A percentile compares a stretch with the other conserved stretches of the same genome.
Conservation (phyloP, 768 basidiomycete genomes). For the Boletus tomentosulus region DNA sequence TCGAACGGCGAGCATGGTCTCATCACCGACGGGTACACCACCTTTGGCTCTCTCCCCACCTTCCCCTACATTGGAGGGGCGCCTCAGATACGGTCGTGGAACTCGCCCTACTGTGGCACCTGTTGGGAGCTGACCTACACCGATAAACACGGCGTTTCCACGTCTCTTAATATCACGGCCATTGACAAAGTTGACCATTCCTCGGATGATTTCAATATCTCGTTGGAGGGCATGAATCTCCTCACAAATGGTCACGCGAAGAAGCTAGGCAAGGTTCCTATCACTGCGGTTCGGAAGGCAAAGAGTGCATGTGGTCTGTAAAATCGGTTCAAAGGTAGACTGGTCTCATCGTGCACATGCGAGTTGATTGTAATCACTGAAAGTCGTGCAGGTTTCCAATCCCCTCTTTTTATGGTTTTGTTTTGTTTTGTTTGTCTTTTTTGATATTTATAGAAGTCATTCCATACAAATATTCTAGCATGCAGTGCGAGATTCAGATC, state of each 20-base stretch:
- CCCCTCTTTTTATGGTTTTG: neutral
- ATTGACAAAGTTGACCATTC: slow-evolving; percentile 41
- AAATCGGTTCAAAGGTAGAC: neutral
- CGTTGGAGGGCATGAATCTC: slow-evolving; percentile 32
- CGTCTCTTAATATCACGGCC: slow-evolving; percentile 45
- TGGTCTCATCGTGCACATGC: neutral
- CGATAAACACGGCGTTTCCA: slow-evolving; percentile 21
- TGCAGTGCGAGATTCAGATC: neutral
- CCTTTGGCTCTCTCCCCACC: slow-evolving; percentile 47
- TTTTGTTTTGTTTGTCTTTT: neutral
- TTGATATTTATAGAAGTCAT: neutral
- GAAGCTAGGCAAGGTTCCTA: slow-evolving; percentile 23
- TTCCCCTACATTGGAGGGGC: slow-evolving; percentile 62
- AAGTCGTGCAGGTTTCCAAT: neutral
- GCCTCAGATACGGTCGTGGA: slow-evolving; percentile 45
- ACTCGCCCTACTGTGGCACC: slow-evolving; percentile 51
- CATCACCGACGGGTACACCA: slow-evolving; percentile 40
- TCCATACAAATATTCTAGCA: neutral
- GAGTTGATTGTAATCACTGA: neutral
- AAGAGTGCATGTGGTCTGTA: slow-evolving; percentile 10
- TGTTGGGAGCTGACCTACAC: slow-evolving; percentile 59
- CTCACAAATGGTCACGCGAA: slow-evolving; percentile 31
- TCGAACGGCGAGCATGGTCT: slow-evolving; percentile 53
- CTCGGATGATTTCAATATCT: slow-evolving; percentile 34
- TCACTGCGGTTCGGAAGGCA: slow-evolving; percentile 20